These are phyloP conservation scores for Fusarium coicis DNA, from an alignment of 2,329 filamentous ascomycete genomes.

Conservation along the genomic window DNA sequence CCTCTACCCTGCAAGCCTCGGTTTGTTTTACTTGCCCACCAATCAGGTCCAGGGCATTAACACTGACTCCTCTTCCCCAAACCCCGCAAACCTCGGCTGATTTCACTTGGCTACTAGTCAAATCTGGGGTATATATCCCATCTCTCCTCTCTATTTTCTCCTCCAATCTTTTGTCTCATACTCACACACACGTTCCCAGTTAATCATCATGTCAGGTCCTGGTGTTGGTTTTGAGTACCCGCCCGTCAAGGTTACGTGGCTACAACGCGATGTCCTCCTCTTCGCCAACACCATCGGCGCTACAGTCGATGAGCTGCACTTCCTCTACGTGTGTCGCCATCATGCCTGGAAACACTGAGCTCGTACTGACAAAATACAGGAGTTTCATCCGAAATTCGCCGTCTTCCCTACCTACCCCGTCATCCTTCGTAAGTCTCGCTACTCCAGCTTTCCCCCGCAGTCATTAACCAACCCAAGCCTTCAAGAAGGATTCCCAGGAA, in stretches of 20 bases:
- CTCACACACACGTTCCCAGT: too few relatives aligned
- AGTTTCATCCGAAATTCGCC: slow-evolving; percentile 56
- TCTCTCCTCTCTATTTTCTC: background rate
- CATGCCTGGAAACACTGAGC: slow-evolving; percentile 50
- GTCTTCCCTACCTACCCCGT: slow-evolving; percentile 60
- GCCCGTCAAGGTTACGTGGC: slow-evolving; percentile 1
- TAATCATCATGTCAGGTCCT: background rate
- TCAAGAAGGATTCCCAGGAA: slow-evolving; percentile 58
- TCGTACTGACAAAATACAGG: slow-evolving; percentile 52
- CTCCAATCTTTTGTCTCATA: background rate
- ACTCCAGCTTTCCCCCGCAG: background rate
- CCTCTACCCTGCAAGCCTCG: background rate
- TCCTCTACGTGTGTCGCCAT: background rate
- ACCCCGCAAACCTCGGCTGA: slow-evolving; percentile 6
- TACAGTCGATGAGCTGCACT: slow-evolving; percentile 3
- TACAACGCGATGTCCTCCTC: slow-evolving; percentile 5
- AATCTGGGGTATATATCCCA: background rate
- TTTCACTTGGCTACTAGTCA: background rate
- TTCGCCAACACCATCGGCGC: slow-evolving; percentile 13
- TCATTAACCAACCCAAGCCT: slow-evolving; percentile 38
- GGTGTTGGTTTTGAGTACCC: slow-evolving; percentile 14
- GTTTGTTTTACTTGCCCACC: background rate
- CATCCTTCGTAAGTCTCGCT: slow-evolving; percentile 47
- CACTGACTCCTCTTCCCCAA: background rate
- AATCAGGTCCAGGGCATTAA: background rate